Conservation (phyloP, 768 basidiomycete species). For the Amanita exitialis region DNA sequence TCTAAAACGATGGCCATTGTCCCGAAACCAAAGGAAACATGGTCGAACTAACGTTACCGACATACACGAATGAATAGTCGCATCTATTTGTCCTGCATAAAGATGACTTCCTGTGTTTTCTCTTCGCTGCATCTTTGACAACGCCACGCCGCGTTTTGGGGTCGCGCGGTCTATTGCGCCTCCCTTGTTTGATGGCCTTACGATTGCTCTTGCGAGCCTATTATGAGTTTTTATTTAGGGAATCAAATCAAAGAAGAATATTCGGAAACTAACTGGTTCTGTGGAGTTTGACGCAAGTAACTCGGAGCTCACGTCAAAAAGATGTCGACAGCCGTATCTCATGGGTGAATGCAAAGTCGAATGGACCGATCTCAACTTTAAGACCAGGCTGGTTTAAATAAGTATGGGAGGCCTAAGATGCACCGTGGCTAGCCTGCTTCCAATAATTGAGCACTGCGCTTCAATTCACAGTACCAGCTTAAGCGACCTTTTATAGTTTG, state of each 20-base stretch:
- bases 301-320: background rate
- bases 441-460: slow-evolving; percentile 1
- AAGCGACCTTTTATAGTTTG: background rate
- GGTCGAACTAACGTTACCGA: slow-evolving; percentile 48
- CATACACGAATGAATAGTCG: slow-evolving; percentile 30
- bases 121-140: slow-evolving; percentile 15
- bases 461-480: background rate
- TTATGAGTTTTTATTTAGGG: background rate
- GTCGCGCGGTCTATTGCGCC: background rate
- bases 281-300: background rate
- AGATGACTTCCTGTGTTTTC: slow-evolving; percentile 16
- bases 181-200: background rate
- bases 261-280: background rate
- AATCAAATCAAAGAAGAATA: too few species aligned
- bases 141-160: slow-evolving; percentile 4
- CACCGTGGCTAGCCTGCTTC: slow-evolving; percentile 1
- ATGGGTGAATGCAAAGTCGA: background rate
- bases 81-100: slow-evolving; percentile 9
- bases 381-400: background rate
- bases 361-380: background rate
- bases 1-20: slow-evolving; percentile 13
- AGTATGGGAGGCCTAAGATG: background rate
- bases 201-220: background rate
- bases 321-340: background rate
- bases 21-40: background rate